Percentiles rank a stretch among this genome's conserved stretches.
Evolutionary conservation across 805 yeast genomes (phyloP).

Genomic region (Metschnikowia anglica): DNA sequence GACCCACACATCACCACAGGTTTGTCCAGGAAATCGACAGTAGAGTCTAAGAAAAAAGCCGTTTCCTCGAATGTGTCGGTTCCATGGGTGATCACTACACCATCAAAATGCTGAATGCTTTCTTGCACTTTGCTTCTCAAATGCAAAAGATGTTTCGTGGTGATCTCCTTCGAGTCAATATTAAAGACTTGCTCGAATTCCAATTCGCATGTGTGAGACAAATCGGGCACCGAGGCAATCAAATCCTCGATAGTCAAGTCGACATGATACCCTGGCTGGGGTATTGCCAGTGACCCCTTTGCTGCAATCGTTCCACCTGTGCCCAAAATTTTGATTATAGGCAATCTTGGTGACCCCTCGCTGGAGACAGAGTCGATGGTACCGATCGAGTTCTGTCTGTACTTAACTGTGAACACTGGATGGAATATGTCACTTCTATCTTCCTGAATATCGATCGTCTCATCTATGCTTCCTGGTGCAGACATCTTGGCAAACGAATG

Average conservation of each 20-base stretch:
- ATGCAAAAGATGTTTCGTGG: slow-evolving; percentile 43
- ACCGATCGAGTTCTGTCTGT: slow-evolving; percentile 33
- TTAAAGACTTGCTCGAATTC: slow-evolving; percentile 64
- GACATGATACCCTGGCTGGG: slow-evolving; percentile 55
- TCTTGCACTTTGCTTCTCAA: slow-evolving; percentile 48
- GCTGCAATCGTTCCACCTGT: slow-evolving; percentile 64
- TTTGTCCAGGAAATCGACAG: slow-evolving; percentile 35
- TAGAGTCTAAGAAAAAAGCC: slow-evolving; percentile 58
- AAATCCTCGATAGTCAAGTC: slow-evolving; percentile 42
- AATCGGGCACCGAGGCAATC: slow-evolving; percentile 54
- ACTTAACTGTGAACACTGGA: slow-evolving; percentile 36
- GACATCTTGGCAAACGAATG: slow-evolving; percentile 1
- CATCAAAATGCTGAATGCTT: slow-evolving; percentile 48
- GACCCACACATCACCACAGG: slow-evolving; percentile 72
- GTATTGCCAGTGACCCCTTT: slow-evolving; percentile 45
- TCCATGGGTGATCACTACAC: slow-evolving; percentile 69
- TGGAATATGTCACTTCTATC: slow-evolving; percentile 30
- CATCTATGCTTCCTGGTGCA: slow-evolving; percentile 1
- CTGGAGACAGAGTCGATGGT: slow-evolving; percentile 22
- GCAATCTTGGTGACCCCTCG: slow-evolving; percentile 22
- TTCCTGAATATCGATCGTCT: slow-evolving; percentile 23
- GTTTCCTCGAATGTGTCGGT: slow-evolving; percentile 71
- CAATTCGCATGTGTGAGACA: slow-evolving; percentile 51
- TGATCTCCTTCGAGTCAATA: slow-evolving; percentile 59
- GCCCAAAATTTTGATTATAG: slow-evolving; percentile 49